A percentile compares a stretch with the other conserved stretches of the same genome.
phyloP scores from a whole-genome alignment of 345 rosid genomes.

The Bretschneidera sinensis region DNA sequence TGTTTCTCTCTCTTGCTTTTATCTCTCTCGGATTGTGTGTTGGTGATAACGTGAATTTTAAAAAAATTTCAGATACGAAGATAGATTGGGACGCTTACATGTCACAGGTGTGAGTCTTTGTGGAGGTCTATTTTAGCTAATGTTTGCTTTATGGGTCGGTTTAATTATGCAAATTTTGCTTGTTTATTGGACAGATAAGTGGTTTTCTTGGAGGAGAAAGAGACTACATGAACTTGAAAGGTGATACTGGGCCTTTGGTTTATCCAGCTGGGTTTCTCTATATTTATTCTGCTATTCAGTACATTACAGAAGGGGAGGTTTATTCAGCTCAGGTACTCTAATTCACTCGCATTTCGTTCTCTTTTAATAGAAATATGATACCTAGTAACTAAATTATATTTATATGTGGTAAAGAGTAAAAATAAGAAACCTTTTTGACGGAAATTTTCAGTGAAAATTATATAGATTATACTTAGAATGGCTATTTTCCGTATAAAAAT shows the following conservation, averaged over 20 bases:
- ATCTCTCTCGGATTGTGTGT: not conserved
- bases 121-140: not conserved
- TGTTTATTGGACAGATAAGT: conserved; percentile 44
- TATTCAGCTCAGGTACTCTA: conserved; percentile 68
- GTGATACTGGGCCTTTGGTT: conserved; percentile 92
- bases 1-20: not conserved
- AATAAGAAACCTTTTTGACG: not conserved
- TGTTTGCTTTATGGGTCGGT: not conserved
- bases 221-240: conserved; percentile 79
- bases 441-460: not conserved
- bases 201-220: conserved; percentile 94
- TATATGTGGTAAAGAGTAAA: not conserved
- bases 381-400: not conserved
- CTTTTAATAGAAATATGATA: no score
- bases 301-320: conserved; percentile 63
- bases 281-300: conserved; percentile 75
- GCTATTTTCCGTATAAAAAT: no score
- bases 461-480: not conserved
- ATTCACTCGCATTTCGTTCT: not conserved
- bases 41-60: not conserved
- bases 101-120: conserved; percentile 63
- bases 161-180: conserved; percentile 8
- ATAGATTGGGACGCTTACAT: conserved; percentile 99
- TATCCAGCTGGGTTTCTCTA: conserved; percentile 96
- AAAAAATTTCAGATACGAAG: conserved; percentile 66